Base-by-base conservation (phyloP, 2,329 filamentous ascomycete genomes). In the Ploettnerulaceae sp. region DNA sequence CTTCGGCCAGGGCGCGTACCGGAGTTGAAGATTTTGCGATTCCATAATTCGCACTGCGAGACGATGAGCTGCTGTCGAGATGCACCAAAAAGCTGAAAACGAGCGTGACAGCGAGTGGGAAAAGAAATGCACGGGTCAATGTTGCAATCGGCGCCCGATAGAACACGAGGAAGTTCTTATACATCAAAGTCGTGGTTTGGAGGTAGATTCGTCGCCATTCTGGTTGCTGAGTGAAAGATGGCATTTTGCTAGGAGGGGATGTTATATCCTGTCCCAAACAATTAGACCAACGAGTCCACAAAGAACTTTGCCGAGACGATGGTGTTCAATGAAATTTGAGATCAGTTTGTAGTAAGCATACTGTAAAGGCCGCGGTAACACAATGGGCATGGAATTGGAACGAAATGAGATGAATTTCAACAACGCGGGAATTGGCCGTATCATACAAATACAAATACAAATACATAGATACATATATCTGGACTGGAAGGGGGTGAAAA, bases 151-250 rank as follows among this genome's bases (percentile, higher is more conserved):
- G 54, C 1, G 54, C 41, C 47, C 53, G 56, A 36, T 52, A 53
- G 40, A 58, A 58, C 11, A 59, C 45, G 31, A 61, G 55, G 17
- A 57, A 49, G 29, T 61, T 59, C 51, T 59, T 61, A 31, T 59
- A 38, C 25, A 45, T 47, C n/a, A 61, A 51, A 7, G 49, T 53
- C 15, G 53, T 40, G 1, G 57, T 59, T 41, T 60, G 58, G 34
- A 47, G 47, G 39, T 54, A 57, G 21, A 60, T 59, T 25, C 57
- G 50, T 18, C 45, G 52, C 52, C 45, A 57, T 50, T 41, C 39
- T 15, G 52, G 44, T 15, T 24, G 47, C 18, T 52, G 50, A 3
- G 31, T 3, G 5, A 48, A 51, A 15, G 43, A 32, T 14, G 24
- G 37, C 53, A 55, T 55, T 21, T 24, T 29, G n/a, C 6, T 15